Evolutionary conservation across 2,329 filamentous ascomycete species (phyloP).

Genomic region (Fusarium penzigii): DNA sequence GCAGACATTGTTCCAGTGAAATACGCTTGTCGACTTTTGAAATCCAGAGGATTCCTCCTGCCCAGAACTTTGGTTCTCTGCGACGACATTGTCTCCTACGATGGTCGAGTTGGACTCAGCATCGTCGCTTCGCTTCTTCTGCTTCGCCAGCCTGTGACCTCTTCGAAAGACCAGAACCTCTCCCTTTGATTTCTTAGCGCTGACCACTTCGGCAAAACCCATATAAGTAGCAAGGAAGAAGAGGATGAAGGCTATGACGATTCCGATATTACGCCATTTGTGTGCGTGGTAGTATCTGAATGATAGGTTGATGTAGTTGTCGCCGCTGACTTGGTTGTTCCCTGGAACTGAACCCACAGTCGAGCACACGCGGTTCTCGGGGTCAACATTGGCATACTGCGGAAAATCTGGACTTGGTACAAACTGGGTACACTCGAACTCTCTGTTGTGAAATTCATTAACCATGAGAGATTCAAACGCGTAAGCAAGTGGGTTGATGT

Average conservation of each 20-base stretch:
- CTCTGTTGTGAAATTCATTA: constrained; percentile 58
- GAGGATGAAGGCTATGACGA: constrained; percentile 52
- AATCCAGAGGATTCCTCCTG: constrained; percentile 24
- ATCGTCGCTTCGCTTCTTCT: constrained; percentile 5
- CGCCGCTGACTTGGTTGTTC: constrained; percentile 44
- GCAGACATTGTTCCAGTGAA: constrained; percentile 80
- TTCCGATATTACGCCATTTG: constrained; percentile 58
- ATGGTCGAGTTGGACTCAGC: constrained; percentile 11
- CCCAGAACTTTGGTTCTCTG: constrained; percentile 15
- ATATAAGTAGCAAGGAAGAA: constrained; percentile 52
- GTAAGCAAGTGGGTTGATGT: constrained; percentile 63
- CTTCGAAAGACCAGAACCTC: constrained; percentile 61
- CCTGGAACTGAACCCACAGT: constrained; percentile 49
- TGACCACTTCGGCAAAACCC: constrained; percentile 47
- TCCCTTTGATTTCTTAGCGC: constrained; percentile 57
- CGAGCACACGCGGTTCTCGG: constrained; percentile 44
- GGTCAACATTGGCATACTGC: constrained; percentile 27
- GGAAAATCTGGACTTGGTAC: constrained; percentile 19
- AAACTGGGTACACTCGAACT: constrained; percentile 31
- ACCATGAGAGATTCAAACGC: constrained; percentile 65
- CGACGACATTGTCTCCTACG: constrained; percentile 4
- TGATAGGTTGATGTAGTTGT: constrained; percentile 44
- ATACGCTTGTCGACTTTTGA: constrained; percentile 65
- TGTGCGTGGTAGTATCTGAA: constrained; percentile 48
- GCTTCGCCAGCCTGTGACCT: constrained; percentile 26